These are phyloP conservation scores for Ophiostoma ulmi DNA, from an alignment of 2,329 filamentous ascomycete species.

Conservation along the genomic window DNA sequence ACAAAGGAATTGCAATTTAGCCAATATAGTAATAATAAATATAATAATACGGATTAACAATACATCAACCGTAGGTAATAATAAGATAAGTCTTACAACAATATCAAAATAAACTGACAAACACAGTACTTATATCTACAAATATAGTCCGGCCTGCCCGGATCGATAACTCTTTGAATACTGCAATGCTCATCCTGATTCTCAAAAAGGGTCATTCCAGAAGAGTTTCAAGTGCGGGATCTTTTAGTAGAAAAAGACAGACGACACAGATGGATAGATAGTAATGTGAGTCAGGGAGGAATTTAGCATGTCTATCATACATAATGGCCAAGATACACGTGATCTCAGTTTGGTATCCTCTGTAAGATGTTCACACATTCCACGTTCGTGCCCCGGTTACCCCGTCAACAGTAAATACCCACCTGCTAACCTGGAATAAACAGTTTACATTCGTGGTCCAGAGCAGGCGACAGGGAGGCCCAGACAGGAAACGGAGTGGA, in stretches of 20 bases:
- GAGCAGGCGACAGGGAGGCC: not conserved
- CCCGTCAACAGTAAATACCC: slow-evolving; percentile 22
- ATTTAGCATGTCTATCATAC: not conserved
- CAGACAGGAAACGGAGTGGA: not conserved
- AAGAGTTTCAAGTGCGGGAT: not conserved
- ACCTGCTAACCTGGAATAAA: slow-evolving; percentile 22
- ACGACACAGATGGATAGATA: not conserved
- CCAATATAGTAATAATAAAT: no score
- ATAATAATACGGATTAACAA: no score
- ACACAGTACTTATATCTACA: no score
- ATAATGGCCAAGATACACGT: not conserved
- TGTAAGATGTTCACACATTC: not conserved
- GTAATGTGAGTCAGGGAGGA: not conserved
- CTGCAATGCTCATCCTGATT: not conserved
- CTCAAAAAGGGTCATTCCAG: not conserved
- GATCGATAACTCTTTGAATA: not conserved
- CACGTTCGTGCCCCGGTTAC: slow-evolving; percentile 20
- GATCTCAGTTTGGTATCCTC: not conserved
- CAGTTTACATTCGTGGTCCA: slow-evolving; percentile 17
- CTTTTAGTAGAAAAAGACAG: not conserved
- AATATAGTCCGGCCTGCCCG: not conserved
- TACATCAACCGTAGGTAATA: no score
- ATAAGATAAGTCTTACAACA: no score
- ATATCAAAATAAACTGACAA: no score
- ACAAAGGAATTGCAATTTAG: no score